Base-by-base conservation (phyloP, 306 rosid genomes). In the Trichosanthes cucumerina region DNA sequence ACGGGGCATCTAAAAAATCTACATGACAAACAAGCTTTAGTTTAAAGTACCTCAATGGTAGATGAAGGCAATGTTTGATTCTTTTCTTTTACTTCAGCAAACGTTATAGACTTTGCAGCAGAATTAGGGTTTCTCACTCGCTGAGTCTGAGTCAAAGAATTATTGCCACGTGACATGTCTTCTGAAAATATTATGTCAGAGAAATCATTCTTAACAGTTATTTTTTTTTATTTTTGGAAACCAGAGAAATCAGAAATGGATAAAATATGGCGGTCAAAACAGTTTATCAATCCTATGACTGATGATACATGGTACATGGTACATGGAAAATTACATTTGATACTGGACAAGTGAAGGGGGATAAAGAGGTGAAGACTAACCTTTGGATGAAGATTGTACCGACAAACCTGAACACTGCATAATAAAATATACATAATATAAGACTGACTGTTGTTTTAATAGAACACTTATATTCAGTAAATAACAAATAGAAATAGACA, bases 11-110 rank as follows among this genome's bases (percentile, higher is more conserved):
- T 34, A 65, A 9, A 68, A 21, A 14, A n/a, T 41, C 34, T 18
- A 52, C 43, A 74, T 33, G 19, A 52, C 7, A 54, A 23, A 18
- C 60, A 81, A 79, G 77, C 39, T 70, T n/a, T n/a, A n/a, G n/a
- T n/a, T 34, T 16, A n/a, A 62, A 54, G 54, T 82, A 93, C 98
- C 93, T 88, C 86, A 83, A 60, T 82, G 80, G 74, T 80, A 7
- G 89, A 82, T 70, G 86, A 19, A 53, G 79, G 33, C 44, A 76
- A 65, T 76, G 85, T 76, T 88, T 81, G 88, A 85, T 70, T 87
- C 79, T 77, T 77, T 79, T 86, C 84, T 83, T 85, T 50, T 62
- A 39, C 85, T 78, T 75, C 85, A n/a, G n/a, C n/a, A 79, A 28
- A 79, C 57, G 76, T 28, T 60, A 79, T 68, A 82, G 80, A 79